Base-by-base conservation (phyloP, 1,284 basidiomycete genomes). In the Omphalotus olearius region DNA sequence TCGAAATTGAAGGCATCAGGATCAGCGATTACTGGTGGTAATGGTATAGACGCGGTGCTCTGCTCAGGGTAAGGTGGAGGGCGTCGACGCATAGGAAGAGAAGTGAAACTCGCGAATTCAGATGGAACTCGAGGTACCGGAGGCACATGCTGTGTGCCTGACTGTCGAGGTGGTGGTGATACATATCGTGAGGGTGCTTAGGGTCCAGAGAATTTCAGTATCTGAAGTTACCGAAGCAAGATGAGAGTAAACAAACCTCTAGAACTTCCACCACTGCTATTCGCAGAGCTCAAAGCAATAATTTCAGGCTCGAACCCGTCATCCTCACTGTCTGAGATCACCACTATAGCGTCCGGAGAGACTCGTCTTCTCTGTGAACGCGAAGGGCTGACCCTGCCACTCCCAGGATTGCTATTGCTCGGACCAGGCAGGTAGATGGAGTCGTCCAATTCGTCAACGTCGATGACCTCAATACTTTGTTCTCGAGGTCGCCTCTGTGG, bases 1-100 rank as follows among this genome's bases (percentile, higher is more conserved):
- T 68, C 64, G 43, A 79, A 68, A 68, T 62, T 30, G 67, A 73
- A 4, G 62, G 52, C 38, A 38, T 16, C n/a, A 23, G 47, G 33
- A 25, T 33, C 18, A 23, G 48, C 25, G 11, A 45, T 55, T 45
- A 50, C 33, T 37, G 45, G 45, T 37, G 37, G 38, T 16, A 30
- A 28, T 4, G 20, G 38, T 9, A 7, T 40, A n/a, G 38, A 16
- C 16, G 10, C 20, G 5, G 30, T 13, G 13, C 13, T 33, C 30
- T 33, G 28, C n/a, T 26, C 26, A 20, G 56, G 56, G 45, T 59
- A 61, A 14, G 57, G 52, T 4, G 59, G 60, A 25, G 63, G 59
- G 6, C 50, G 55, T 3, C 52, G 58, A 38, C 60, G 60, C 59
- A 62, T 38, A 30, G 63, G 51, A 41, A 51, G 50, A 47, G 56